Base-by-base conservation (phyloP, 2,329 filamentous ascomycete species). In the Aspergillus novoparasiticus region DNA sequence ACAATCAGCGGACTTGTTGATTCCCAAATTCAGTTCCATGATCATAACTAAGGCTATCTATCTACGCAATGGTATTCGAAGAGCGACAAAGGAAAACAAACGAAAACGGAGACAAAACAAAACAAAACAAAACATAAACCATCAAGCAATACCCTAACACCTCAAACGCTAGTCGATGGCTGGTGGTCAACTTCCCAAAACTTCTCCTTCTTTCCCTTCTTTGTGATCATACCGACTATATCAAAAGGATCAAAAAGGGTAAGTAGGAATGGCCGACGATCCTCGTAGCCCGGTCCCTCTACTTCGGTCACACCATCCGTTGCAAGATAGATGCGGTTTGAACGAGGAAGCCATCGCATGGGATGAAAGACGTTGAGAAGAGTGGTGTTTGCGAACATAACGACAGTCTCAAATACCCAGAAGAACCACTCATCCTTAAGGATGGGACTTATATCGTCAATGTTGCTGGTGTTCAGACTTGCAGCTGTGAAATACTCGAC, bases 301-400 rank as follows among this genome's bases (percentile, higher is more conserved):
- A 82, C 69, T 69, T 86, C 85, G 0, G 83, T 86, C 39, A 82
- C 76, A 0, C 85, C 84, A 69, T 87, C 84, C 14, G 73, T 66
- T 6, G 81, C 79, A 1, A 87, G 74, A 64, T 85, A 87, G 6
- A 84, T 75, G 43, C 82, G 82, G 66, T 83, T 82, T 3, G 80
- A 82, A 6, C 72, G 72, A 0, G 85, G 85, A 8, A 87, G 73
- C 32, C 78, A 81, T 39, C 75, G 79, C 43, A 82, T 83, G 0
- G 84, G 84, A 60, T 85, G 84, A 54, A 79, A 84, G 23, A 83
- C 60, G 63, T 85, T 85, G n/a, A 86, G 74, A 58, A 86, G 66
- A 5, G 79, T 76, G 14, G 81, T 83, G 64, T 85, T 85, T 56
- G 79, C 64, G 21, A 84, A 81, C 80, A 87, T 85, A 58, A 85